Evolutionary conservation across 1,284 basidiomycete genomes (phyloP).

Genomic region (Tilletia walkeri): DNA sequence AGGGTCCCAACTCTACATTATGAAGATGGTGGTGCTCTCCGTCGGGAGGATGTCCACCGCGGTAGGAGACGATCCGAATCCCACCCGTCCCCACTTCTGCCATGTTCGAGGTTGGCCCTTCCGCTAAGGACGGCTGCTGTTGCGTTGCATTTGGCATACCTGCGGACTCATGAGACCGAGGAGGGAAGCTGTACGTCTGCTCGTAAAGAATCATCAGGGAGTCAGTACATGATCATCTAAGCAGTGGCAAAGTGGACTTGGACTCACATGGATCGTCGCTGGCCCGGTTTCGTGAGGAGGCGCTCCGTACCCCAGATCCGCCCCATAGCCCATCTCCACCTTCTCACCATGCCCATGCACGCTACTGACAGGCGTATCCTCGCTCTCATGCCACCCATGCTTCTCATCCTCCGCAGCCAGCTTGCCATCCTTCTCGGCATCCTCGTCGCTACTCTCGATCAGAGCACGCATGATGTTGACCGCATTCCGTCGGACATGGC

Average conservation of each 20-base stretch:
- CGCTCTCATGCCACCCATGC: not conserved
- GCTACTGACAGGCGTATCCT: slow-evolving; percentile 11
- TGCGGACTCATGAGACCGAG: not conserved
- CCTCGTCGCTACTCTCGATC: slow-evolving; percentile 4
- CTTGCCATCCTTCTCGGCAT: not conserved
- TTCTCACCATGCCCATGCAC: not conserved
- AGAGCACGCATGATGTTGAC: slow-evolving; percentile 21
- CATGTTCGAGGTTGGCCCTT: not conserved
- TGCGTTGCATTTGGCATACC: no score
- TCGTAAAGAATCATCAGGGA: not conserved
- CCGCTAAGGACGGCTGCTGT: no score
- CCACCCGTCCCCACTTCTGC: not conserved
- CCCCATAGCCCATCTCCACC: slow-evolving; percentile 11
- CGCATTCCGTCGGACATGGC: slow-evolving; percentile 22
- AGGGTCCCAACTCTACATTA: not conserved
- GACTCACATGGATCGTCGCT: no score
- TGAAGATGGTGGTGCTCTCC: not conserved
- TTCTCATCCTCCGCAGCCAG: slow-evolving; percentile 18
- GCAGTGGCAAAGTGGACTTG: no score
- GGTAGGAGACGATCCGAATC: slow-evolving; percentile 10
- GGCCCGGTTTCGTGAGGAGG: no score
- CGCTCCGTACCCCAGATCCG: not conserved
- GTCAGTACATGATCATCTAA: not conserved
- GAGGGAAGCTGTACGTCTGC: slow-evolving; percentile 5
- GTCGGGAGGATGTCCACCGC: not conserved